Evolutionary conservation across 2,329 filamentous ascomycete species (phyloP), one percentile per base, ranked within the genome.

Genomic region (Penicillium hordei): DNA sequence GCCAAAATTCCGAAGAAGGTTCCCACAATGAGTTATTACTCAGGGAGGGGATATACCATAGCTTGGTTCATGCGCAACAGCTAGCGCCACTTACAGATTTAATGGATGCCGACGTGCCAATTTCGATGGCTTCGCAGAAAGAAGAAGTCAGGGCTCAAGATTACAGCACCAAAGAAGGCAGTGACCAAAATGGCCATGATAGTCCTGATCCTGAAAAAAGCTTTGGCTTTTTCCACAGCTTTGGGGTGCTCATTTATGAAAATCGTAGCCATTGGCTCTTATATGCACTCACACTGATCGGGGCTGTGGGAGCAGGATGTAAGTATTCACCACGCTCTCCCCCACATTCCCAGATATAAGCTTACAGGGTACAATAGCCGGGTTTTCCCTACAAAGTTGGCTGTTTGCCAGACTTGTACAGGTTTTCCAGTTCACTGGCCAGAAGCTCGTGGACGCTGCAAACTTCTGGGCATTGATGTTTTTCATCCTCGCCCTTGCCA

Each of bases 21-120:
- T 91, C 84, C 0, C 91, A 96, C 63, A 84, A 91, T 7, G 82
- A 85, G 43, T 81, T 96, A 0, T 78, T 95, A 1, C 71, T 81
- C 38, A 79, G 85, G 5, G 78, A 76, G 34, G 80, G 89, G 1
- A 79, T 89, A 19, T 93, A 93, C 66, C 82, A 82, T 38, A 82
- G 82, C 2, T 81, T 93, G 5, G 89, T 92, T 1, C 77, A 81
- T 5, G 81, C 77, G 8, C 71, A 72, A 44, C 60, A 63, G 19
- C 64, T 74, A 17, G 68, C 67, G 12, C 59, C 64, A 34, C n/a
- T 57, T 43, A 50, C n/a, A 9, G 55, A 31, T 23, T 10, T 29
- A 17, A 10, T 38, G 23, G 48, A 51, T 12, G 13, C n/a, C 2
- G 44, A 31, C 3, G 19, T 23, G 3, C 15, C 38, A 17, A 29